These are phyloP conservation scores for Botrytis cinerea DNA, from an alignment of 2,329 filamentous ascomycete species.

Conservation along the genomic window DNA sequence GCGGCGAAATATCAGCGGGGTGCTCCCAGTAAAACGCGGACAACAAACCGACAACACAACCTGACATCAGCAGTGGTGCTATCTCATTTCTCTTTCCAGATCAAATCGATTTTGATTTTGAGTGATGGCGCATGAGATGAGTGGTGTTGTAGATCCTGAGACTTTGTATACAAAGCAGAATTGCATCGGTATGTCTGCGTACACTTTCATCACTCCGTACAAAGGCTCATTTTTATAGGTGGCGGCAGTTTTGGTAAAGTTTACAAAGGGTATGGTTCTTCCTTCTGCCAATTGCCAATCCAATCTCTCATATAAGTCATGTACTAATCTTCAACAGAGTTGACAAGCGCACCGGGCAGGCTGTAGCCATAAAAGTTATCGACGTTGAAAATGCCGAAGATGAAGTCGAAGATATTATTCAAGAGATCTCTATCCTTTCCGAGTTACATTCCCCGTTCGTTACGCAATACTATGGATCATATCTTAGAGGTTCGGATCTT, in stretches of 20 bases:
- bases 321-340: conserved; percentile 57
- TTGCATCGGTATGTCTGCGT: conserved; percentile 67
- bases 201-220: conserved; percentile 22
- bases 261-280: conserved; percentile 78
- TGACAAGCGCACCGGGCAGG: conserved; percentile 88
- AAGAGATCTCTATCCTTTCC: conserved; percentile 96
- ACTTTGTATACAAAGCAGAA: conserved; percentile 90
- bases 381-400: conserved; percentile 99
- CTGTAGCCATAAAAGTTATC: conserved; percentile 97
- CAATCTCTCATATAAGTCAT: not conserved
- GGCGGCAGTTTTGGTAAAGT: conserved; percentile 98
- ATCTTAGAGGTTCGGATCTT: conserved; percentile 90
- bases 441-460: conserved; percentile 95
- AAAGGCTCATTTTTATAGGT: conserved; percentile 54
- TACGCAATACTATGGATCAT: conserved; percentile 97
- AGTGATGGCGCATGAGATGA: conserved; percentile 43
- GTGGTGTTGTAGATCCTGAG: conserved; percentile 75
- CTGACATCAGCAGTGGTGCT: conserved; percentile 16
- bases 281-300: conserved; percentile 18
- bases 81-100: conserved; percentile 17
- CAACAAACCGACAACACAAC: conserved; percentile 18
- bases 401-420: conserved; percentile 98
- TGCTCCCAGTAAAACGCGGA: conserved; percentile 21
- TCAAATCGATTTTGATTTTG: conserved; percentile 13
- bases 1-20: conserved; percentile 18